phyloP scores from a whole-genome alignment of 768 basidiomycete species.

The Hemileccinum impolitum region DNA sequence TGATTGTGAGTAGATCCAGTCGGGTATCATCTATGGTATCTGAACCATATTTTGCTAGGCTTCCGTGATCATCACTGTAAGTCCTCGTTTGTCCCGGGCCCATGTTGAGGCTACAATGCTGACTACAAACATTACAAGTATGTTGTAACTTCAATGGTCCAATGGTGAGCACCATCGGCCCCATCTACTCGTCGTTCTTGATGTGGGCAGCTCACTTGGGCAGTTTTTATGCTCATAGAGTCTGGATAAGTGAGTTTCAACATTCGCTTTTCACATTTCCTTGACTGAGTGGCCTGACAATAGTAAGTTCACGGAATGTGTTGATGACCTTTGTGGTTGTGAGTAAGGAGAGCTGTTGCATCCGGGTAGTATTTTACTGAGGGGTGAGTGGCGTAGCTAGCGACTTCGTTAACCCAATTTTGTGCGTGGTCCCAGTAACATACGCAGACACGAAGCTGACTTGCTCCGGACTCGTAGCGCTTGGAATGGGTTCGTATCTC shows the following conservation, averaged over 20 bases:
- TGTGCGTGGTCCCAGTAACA: neutral
- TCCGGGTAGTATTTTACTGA: too few species aligned
- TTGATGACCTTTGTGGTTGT: conserved; percentile 3
- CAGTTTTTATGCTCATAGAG: conserved; percentile 12
- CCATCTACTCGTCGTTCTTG: neutral
- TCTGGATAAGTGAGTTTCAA: conserved; percentile 12
- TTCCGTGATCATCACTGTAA: neutral
- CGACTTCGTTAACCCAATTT: conserved; percentile 5
- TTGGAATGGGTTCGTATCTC: conserved; percentile 8
- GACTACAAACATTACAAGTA: neutral
- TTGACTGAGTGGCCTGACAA: neutral
- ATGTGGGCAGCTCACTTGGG: neutral
- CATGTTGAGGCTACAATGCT: neutral
- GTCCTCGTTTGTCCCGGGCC: neutral
- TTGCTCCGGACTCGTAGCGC: neutral
- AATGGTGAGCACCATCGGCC: conserved; percentile 5
- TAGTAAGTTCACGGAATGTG: conserved; percentile 7
- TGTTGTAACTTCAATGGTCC: conserved; percentile 2
- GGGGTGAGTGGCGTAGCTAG: neutral
- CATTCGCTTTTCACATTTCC: too few species aligned
- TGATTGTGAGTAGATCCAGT: neutral
- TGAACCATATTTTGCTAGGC: neutral
- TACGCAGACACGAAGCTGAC: neutral
- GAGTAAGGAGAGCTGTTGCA: neutral
- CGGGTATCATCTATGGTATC: neutral